These are phyloP conservation scores for Celoporthe dispersa DNA, from an alignment of 2,329 filamentous ascomycete genomes.

Conservation along the genomic window DNA sequence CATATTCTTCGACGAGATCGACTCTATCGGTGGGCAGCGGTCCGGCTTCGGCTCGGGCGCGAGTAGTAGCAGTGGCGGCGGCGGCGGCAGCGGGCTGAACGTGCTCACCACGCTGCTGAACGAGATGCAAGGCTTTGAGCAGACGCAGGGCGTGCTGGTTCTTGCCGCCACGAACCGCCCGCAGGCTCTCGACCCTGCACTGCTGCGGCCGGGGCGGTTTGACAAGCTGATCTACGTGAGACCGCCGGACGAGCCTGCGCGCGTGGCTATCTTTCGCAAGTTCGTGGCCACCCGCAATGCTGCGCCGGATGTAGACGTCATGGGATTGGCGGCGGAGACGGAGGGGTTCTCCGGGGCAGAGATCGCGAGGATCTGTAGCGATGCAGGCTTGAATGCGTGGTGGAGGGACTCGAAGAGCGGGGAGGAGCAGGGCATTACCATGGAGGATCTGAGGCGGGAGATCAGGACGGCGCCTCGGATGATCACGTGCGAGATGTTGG, in stretches of 20 bases:
- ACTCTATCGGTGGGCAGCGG: slow-evolving; percentile 72
- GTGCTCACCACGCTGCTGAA: slow-evolving; percentile 88
- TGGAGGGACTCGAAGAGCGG: slow-evolving; percentile 36
- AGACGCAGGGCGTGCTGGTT: slow-evolving; percentile 80
- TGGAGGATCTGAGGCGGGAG: slow-evolving; percentile 38
- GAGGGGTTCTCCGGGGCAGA: slow-evolving; percentile 88
- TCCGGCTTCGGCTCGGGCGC: slow-evolving; percentile 46
- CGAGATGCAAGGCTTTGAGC: slow-evolving; percentile 94
- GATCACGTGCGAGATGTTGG: slow-evolving; percentile 42
- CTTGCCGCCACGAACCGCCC: slow-evolving; percentile 92
- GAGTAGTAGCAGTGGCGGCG: slow-evolving; percentile 26
- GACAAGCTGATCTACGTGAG: slow-evolving; percentile 86
- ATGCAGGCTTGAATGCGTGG: slow-evolving; percentile 49
- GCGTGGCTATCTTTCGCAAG: slow-evolving; percentile 76
- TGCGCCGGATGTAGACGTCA: slow-evolving; percentile 66
- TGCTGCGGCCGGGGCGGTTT: slow-evolving; percentile 84
- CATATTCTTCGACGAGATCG: slow-evolving; percentile 97
- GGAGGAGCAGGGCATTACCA: slow-evolving; percentile 40
- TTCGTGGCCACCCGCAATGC: slow-evolving; percentile 66
- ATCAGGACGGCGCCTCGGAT: slow-evolving; percentile 42
- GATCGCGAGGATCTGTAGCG: slow-evolving; percentile 61
- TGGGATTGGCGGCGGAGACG: slow-evolving; percentile 64
- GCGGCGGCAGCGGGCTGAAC: slow-evolving; percentile 64
- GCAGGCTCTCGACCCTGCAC: slow-evolving; percentile 80
- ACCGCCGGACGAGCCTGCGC: slow-evolving; percentile 73